Percentiles rank a stretch among this genome's conserved stretches.
These are phyloP conservation scores for Zasmidium cellare DNA, from an alignment of 2,329 filamentous ascomycete genomes.

Conservation along the genomic window DNA sequence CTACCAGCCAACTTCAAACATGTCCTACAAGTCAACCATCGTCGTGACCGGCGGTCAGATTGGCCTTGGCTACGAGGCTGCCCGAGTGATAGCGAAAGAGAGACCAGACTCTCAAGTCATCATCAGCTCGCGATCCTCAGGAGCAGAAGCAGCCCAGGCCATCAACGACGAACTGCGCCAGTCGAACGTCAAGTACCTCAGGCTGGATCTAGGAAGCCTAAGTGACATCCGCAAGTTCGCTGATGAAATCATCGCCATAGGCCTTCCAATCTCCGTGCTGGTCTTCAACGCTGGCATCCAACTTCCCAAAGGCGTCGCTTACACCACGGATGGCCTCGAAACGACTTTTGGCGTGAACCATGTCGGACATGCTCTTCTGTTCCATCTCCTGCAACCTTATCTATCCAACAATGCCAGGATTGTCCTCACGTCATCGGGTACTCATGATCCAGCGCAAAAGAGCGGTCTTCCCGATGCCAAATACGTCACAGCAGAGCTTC, in stretches of 20 bases:
- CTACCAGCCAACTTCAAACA: neutral
- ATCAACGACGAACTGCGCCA: conserved; percentile 48
- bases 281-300: conserved; percentile 45
- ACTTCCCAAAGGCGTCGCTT: conserved; percentile 22
- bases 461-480: conserved; percentile 44
- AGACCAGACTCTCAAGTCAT: conserved; percentile 45
- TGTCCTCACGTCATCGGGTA: conserved; percentile 36
- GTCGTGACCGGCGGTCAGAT: conserved; percentile 51
- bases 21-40: conserved; percentile 8
- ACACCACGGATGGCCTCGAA: conserved; percentile 38
- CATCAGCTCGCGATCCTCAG: conserved; percentile 47
- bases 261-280: conserved; percentile 41
- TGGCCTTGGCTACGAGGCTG: conserved; percentile 46
- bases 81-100: conserved; percentile 42
- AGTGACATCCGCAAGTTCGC: conserved; percentile 48
- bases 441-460: conserved; percentile 50
- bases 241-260: conserved; percentile 22
- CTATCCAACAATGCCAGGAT: conserved; percentile 50
- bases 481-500: conserved; percentile 47
- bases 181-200: conserved; percentile 45
- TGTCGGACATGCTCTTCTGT: conserved; percentile 30
- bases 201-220: conserved; percentile 53
- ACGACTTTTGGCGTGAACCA: conserved; percentile 36
- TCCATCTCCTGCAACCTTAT: conserved; percentile 20
- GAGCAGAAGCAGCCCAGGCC: conserved; percentile 39